Conservation (phyloP, 768 basidiomycete genomes). For the Mycena metata region DNA sequence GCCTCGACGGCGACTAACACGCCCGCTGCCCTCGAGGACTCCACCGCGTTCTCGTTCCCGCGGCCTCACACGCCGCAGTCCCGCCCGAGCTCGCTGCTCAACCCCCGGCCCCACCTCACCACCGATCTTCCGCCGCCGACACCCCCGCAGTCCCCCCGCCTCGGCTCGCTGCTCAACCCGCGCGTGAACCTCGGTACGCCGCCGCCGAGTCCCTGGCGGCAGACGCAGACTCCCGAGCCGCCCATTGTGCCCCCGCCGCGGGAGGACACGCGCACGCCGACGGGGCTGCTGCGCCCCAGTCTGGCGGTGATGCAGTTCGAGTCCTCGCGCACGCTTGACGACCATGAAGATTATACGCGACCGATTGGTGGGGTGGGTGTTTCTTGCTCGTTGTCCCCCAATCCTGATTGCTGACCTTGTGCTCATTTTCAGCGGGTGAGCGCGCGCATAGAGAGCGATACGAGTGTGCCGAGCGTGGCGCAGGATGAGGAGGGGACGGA, state of each 20-base stretch:
- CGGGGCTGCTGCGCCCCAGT: constrained; percentile 21
- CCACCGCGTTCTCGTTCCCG: not conserved
- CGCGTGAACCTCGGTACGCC: not conserved
- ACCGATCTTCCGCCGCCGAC: not conserved
- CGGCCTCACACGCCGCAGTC: not conserved
- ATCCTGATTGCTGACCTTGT: not conserved
- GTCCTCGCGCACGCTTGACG: constrained; percentile 5
- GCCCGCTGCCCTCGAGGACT: constrained; percentile 15
- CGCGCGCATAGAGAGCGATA: not conserved
- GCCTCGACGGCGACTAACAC: not conserved
- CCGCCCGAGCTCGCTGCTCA: not conserved
- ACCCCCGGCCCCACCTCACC: not conserved
- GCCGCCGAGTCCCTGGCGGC: no score
- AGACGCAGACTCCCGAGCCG: no score
- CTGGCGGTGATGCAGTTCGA: constrained; percentile 23
- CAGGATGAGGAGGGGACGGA: not conserved
- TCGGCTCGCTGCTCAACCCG: constrained; percentile 27
- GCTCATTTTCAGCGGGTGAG: not conserved
- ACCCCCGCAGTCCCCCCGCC: constrained; percentile 7
- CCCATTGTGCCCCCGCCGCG: not conserved
- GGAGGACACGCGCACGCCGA: not conserved
- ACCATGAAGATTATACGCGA: constrained; percentile 25
- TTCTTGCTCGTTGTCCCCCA: not conserved
- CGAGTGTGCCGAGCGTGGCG: not conserved
- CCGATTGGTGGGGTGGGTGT: constrained; percentile 23